phyloP scores from a whole-genome alignment of 192 early-diverging fungal species.

The Jimgerdemannia lactiflua region DNA sequence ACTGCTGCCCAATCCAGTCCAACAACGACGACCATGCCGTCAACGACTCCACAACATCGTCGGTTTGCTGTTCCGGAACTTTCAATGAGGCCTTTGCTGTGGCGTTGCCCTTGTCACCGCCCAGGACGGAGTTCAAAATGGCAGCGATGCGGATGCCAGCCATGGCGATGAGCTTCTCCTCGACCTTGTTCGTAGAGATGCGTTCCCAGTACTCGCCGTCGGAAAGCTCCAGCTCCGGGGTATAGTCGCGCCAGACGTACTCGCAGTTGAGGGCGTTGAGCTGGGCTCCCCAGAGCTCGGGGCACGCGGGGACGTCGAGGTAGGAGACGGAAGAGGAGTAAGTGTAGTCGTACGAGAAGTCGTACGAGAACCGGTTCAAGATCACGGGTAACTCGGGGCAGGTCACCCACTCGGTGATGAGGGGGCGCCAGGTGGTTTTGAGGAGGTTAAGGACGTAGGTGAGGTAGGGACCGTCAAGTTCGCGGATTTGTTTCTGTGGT shows the following conservation, averaged over 20 bases:
- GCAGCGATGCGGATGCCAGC: constrained; percentile 41
- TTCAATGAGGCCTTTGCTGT: too few species aligned
- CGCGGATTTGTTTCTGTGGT: constrained; percentile 1
- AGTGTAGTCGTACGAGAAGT: background rate
- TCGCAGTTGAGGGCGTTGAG: constrained; percentile 38
- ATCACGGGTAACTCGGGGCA: background rate
- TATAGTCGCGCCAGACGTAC: constrained; percentile 32
- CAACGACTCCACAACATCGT: too few species aligned
- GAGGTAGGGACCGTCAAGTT: background rate
- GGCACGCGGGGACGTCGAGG: constrained; percentile 22
- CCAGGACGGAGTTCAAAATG: constrained; percentile 32
- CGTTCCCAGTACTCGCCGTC: constrained; percentile 27
- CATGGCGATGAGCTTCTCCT: constrained; percentile 34
- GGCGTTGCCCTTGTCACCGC: background rate
- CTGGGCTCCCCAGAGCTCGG: constrained; percentile 29
- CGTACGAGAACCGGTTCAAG: too few species aligned
- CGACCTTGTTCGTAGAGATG: constrained; percentile 13
- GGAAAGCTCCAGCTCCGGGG: constrained; percentile 28
- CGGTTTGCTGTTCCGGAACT: too few species aligned
- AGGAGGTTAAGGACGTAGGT: background rate
- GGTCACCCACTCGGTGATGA: background rate
- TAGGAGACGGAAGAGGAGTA: background rate
- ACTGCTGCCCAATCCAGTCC: too few species aligned
- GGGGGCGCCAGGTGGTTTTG: background rate
- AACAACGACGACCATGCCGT: too few species aligned